These are phyloP conservation scores for Eucalyptus sideroxylon DNA, from an alignment of 345 rosid species.

Conservation along the genomic window DNA sequence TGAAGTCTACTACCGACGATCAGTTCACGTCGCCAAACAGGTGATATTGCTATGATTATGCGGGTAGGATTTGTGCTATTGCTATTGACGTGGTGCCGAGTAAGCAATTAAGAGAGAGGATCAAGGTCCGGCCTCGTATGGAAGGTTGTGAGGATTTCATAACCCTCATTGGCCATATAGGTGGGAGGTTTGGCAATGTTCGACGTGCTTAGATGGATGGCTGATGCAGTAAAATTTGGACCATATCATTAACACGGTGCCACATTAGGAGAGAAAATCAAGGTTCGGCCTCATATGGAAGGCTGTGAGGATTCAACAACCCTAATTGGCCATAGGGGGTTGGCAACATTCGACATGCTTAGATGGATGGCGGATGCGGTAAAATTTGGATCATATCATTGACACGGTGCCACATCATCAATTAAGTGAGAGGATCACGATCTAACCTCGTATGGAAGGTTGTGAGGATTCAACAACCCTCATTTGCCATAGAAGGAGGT, in stretches of 20 bases:
- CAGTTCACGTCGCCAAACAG: neutral
- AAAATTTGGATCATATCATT: neutral
- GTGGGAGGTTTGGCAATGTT: too few species aligned
- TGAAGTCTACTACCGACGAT: neutral
- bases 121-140: neutral
- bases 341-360: too few species aligned
- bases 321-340: too few species aligned
- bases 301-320: neutral
- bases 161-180: too few species aligned
- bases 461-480: neutral
- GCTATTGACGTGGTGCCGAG: neutral
- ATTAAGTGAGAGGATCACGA: neutral
- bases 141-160: neutral
- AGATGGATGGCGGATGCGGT: neutral
- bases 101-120: neutral
- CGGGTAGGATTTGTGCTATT: neutral
- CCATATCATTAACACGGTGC: neutral
- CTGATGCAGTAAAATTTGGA: neutral
- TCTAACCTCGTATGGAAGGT: neutral
- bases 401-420: neutral
- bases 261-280: neutral
- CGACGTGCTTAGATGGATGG: neutral
- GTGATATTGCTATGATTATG: neutral
- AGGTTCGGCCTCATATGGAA: neutral
- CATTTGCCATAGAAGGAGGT: too few species aligned